Conservation (phyloP, 2,329 filamentous ascomycete genomes). For the Exophiala alcalophila region DNA sequence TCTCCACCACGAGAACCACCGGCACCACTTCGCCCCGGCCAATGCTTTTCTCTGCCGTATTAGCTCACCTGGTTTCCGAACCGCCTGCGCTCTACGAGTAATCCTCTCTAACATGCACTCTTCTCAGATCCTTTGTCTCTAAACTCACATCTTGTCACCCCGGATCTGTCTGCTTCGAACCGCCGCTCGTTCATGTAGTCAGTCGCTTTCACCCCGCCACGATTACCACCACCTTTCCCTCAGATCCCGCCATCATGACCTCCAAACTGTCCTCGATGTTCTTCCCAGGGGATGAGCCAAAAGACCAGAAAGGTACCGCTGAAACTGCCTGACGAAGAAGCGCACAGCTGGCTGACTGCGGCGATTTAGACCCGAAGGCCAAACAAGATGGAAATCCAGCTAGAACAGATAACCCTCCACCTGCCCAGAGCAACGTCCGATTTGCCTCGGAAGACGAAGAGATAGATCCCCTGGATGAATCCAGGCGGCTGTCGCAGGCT, state of each 20-base stretch:
- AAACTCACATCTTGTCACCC: slow-evolving; percentile 3
- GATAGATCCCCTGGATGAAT: slow-evolving; percentile 52
- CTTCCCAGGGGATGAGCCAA: slow-evolving; percentile 27
- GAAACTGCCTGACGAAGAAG: not conserved
- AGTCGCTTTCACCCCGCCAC: slow-evolving; percentile 9
- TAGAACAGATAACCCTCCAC: slow-evolving; percentile 15
- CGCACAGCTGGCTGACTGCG: slow-evolving; percentile 9
- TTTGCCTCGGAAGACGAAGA: slow-evolving; percentile 71
- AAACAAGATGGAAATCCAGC: slow-evolving; percentile 28
- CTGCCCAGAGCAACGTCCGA: slow-evolving; percentile 55
- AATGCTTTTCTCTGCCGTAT: slow-evolving; percentile 21
- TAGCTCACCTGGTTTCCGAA: slow-evolving; percentile 17
- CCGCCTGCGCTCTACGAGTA: not conserved
- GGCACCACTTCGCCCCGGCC: slow-evolving; percentile 13
- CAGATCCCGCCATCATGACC: slow-evolving; percentile 22
- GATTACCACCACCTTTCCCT: slow-evolving; percentile 2
- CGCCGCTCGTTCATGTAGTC: slow-evolving; percentile 24
- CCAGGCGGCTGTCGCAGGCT: slow-evolving; percentile 15
- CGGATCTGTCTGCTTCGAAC: not conserved
- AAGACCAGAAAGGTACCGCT: slow-evolving; percentile 23
- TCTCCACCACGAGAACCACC: slow-evolving; percentile 11
- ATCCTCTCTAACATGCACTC: slow-evolving; percentile 16
- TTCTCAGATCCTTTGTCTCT: slow-evolving; percentile 13
- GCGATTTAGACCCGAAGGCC: slow-evolving; percentile 32
- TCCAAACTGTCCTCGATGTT: slow-evolving; percentile 29